Conservation (phyloP, 495 filamentous ascomycete genomes). For the Daldinia bambusicola region DNA sequence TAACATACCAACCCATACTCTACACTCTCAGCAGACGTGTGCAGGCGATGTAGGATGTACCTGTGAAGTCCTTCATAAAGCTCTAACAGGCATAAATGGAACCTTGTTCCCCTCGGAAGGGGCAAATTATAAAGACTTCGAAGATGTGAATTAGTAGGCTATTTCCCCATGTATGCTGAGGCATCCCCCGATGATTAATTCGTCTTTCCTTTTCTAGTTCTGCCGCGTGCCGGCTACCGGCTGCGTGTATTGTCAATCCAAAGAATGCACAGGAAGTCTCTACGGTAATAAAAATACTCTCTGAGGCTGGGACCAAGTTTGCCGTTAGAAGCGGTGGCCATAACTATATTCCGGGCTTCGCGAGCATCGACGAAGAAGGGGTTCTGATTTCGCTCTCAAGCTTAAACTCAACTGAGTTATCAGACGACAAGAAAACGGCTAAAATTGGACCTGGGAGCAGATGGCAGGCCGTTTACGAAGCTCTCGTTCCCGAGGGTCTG, state of each 20-base stretch:
- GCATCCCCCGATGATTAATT: slow-evolving; percentile 9
- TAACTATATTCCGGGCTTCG: slow-evolving; percentile 57
- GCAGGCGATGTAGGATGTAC: slow-evolving; percentile 19
- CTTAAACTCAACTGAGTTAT: slow-evolving; percentile 56
- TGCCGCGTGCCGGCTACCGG: slow-evolving; percentile 34
- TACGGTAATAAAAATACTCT: slow-evolving; percentile 44
- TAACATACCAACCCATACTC: slow-evolving; percentile 4
- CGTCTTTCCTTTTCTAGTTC: slow-evolving; percentile 17
- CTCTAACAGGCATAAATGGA: slow-evolving; percentile 15
- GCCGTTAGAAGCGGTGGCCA: slow-evolving; percentile 63
- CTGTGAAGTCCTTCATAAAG: slow-evolving; percentile 22
- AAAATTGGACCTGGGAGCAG: slow-evolving; percentile 59
- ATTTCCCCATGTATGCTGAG: neutral
- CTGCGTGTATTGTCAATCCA: slow-evolving; percentile 59
- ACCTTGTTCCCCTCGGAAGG: slow-evolving; percentile 31
- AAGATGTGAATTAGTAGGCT: slow-evolving; percentile 40
- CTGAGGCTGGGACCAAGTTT: slow-evolving; percentile 52
- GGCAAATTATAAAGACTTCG: slow-evolving; percentile 18
- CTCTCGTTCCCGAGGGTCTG: slow-evolving; percentile 56
- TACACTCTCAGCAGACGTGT: slow-evolving; percentile 8
- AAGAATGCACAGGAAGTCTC: slow-evolving; percentile 48
- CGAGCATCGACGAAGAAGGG: slow-evolving; percentile 61
- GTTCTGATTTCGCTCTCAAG: slow-evolving; percentile 62
- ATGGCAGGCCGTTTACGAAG: slow-evolving; percentile 61
- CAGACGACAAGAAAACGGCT: slow-evolving; percentile 54